Conservation (phyloP, 768 basidiomycete genomes). For the Mycena vulgaris region DNA sequence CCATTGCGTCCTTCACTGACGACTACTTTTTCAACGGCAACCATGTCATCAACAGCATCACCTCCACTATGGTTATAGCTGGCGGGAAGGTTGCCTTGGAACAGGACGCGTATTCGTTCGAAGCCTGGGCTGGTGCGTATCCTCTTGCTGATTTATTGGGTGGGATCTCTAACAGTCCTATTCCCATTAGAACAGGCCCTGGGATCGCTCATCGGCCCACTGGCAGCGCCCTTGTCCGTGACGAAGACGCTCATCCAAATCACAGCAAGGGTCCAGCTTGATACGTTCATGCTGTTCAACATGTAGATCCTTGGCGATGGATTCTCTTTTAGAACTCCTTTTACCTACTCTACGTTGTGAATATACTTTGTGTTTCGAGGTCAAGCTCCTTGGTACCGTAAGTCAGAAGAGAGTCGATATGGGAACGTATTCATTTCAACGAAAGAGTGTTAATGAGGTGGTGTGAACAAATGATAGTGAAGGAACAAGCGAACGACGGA, state of each 20-base stretch:
- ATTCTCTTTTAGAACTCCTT: background rate
- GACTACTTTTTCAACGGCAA: conserved; percentile 26
- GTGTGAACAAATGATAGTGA: too few species aligned
- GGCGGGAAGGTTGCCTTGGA: conserved; percentile 12
- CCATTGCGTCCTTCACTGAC: conserved; percentile 23
- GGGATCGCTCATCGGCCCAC: conserved; percentile 12
- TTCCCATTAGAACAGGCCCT: conserved; percentile 11
- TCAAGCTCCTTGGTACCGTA: too few species aligned
- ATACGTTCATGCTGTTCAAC: conserved; percentile 23
- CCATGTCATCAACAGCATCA: conserved; percentile 27
- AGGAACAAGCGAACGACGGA: too few species aligned
- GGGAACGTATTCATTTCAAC: too few species aligned
- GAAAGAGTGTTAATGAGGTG: too few species aligned
- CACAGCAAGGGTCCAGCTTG: conserved; percentile 11
- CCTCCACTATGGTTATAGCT: conserved; percentile 6
- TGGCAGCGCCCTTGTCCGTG: conserved; percentile 6
- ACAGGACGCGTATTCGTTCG: conserved; percentile 21
- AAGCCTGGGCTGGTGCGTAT: conserved; percentile 21
- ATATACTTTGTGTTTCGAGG: background rate
- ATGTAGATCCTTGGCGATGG: background rate
- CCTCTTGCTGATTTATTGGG: background rate
- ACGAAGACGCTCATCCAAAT: conserved; percentile 13
- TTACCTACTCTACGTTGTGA: background rate
- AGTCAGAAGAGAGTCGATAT: too few species aligned
- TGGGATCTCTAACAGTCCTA: background rate